Evolutionary conservation across 2,329 filamentous ascomycete species (phyloP).

Genomic region (Aspergillus fijiensis): DNA sequence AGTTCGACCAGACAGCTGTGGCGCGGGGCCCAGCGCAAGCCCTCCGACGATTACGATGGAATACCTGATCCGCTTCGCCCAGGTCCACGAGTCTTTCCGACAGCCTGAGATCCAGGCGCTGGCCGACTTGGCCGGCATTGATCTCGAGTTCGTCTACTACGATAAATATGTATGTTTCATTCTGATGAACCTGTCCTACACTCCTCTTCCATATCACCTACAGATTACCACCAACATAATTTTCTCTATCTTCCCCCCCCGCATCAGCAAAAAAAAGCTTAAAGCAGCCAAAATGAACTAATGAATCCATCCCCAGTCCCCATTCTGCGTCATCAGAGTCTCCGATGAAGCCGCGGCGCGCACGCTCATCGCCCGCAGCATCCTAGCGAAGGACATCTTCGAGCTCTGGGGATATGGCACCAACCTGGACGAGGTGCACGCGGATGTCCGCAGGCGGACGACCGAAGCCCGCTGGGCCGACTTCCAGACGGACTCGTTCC

Average conservation of each 20-base stretch:
- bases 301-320: conserved; percentile 60
- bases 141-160: conserved; percentile 74
- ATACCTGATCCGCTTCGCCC: conserved; percentile 85
- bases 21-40: not conserved
- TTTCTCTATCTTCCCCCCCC: conserved; percentile 4
- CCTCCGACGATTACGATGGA: conserved; percentile 51
- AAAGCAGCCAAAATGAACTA: not conserved
- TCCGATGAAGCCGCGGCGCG: conserved; percentile 64
- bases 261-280: not conserved
- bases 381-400: conserved; percentile 79
- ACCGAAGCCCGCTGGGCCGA: conserved; percentile 60
- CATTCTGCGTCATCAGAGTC: conserved; percentile 77
- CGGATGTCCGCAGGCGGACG: conserved; percentile 60
- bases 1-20: not conserved
- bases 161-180: conserved; percentile 62
- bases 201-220: not conserved
- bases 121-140: conserved; percentile 65
- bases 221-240: not conserved
- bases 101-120: conserved; percentile 79
- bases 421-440: conserved; percentile 68
- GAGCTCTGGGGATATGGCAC: conserved; percentile 80
- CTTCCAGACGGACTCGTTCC: conserved; percentile 70
- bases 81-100: conserved; percentile 88
- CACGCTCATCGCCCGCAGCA: conserved; percentile 69
- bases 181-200: not conserved